Conservation (phyloP, 495 filamentous ascomycete genomes). For the Aspergillus asperescens region DNA sequence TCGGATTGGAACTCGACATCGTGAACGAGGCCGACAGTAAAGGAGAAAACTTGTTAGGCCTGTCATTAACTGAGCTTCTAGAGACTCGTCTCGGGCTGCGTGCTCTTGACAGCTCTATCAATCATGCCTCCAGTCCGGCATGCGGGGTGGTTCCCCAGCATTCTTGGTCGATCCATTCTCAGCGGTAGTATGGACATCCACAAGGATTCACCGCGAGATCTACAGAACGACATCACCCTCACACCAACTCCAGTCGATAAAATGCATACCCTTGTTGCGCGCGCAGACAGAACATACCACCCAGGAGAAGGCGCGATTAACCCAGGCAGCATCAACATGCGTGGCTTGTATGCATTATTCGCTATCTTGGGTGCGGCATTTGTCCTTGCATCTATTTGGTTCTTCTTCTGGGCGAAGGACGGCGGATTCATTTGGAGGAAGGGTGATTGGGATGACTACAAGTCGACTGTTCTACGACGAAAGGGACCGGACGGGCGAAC, state of each 20-base stretch:
- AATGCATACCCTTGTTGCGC: conserved; percentile 18
- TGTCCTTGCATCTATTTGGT: conserved; percentile 78
- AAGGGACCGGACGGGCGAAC: conserved; percentile 85
- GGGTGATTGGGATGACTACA: conserved; percentile 97
- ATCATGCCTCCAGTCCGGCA: conserved; percentile 32
- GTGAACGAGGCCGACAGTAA: neutral
- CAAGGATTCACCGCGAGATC: neutral
- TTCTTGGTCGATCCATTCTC: conserved; percentile 20
- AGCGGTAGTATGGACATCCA: conserved; percentile 4
- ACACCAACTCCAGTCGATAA: neutral
- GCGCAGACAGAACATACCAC: conserved; percentile 20
- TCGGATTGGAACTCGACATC: neutral
- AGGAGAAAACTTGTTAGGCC: neutral
- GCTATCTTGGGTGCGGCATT: conserved; percentile 75
- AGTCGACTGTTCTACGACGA: conserved; percentile 87
- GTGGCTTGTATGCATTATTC: conserved; percentile 75
- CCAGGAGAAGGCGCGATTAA: conserved; percentile 51
- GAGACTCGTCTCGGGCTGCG: conserved; percentile 35
- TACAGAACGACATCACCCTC: neutral
- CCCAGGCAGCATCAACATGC: conserved; percentile 74
- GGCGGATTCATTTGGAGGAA: conserved; percentile 84
- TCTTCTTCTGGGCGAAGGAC: conserved; percentile 97
- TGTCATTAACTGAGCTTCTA: conserved; percentile 12
- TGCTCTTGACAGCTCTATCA: conserved; percentile 35
- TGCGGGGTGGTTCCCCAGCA: conserved; percentile 26